Evolutionary conservation across 2,329 filamentous ascomycete species (phyloP).

Genomic region (Atkinsonella texensis): DNA sequence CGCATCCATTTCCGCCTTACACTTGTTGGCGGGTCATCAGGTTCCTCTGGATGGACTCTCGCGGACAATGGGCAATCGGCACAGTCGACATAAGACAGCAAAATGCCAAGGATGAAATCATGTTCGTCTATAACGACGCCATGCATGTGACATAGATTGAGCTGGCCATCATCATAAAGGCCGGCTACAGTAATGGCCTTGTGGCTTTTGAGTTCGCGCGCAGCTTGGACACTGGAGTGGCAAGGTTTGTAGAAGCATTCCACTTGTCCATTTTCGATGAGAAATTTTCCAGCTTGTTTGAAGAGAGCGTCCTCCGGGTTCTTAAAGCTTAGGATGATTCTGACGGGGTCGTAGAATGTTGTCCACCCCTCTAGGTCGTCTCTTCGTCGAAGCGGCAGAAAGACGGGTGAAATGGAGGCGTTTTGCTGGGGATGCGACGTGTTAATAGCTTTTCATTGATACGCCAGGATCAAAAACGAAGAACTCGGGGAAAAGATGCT

Average conservation of each 20-base stretch:
- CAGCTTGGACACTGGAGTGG: slow-evolving; percentile 2
- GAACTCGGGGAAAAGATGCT: slow-evolving; percentile 11
- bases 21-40: slow-evolving; percentile 5
- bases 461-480: slow-evolving; percentile 11
- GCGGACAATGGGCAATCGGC: neutral
- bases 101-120: slow-evolving; percentile 8
- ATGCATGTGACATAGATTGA: slow-evolving; percentile 11
- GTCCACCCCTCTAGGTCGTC: slow-evolving; percentile 14
- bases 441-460: slow-evolving; percentile 9
- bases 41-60: neutral
- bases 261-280: slow-evolving; percentile 9
- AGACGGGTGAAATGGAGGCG: slow-evolving; percentile 7
- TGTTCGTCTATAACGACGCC: slow-evolving; percentile 11
- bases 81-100: slow-evolving; percentile 9
- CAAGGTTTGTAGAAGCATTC: slow-evolving; percentile 14
- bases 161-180: slow-evolving; percentile 2
- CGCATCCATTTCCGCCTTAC: slow-evolving; percentile 9
- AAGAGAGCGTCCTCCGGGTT: slow-evolving; percentile 13
- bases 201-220: slow-evolving; percentile 8
- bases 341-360: slow-evolving; percentile 11
- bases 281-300: slow-evolving; percentile 10
- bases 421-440: slow-evolving; percentile 4
- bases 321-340: slow-evolving; percentile 10
- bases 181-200: slow-evolving; percentile 7
- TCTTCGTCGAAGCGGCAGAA: slow-evolving; percentile 8